Base-by-base conservation (phyloP, 129 eudicot genomes). In the Centrapalus pauciflorus region DNA sequence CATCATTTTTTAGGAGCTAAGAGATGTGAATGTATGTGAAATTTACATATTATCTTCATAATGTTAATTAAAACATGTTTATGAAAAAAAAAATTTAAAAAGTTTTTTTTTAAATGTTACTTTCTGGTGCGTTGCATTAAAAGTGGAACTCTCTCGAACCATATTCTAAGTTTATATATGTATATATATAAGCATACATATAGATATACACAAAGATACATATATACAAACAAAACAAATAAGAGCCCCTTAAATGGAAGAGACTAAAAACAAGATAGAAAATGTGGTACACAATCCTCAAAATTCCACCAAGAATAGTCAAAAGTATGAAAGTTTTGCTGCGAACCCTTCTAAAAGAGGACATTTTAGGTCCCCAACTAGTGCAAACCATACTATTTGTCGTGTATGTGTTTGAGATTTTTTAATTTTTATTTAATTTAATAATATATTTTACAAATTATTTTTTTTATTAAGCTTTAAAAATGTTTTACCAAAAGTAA, bases 251-350 rank as follows among this genome's bases (percentile, higher is more conserved):
- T 33, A 57, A 24, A 45, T 49, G 33, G 52, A 17, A 66, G n/a
- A 46, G 26, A 12, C 52, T 75, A 34, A 56, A n/a, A 75, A 46
- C 46, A 74, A 59, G 69, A 75, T 67, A 45, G 34, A 45, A 50
- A 66, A 49, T n/a, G 33, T 46, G 79, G 74, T 57, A 75, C 68
- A 25, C 17, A 50, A 66, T 56, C 55, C 69, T 66, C 55, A 58
- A 75, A 45, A 66, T 58, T 51, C 45, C 32, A 66, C 48, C 48
- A 57, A 58, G 79, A 66, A 58, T 57, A 58, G 79, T 67, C 79
- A 75, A 67, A 66, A 66, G 19, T 26, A 59, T 67, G 73, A 74
- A 60, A 65, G 19, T 66, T 29, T 65, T 66, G 73, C 60, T 41
- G 67, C 19, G 73, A 74, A 65, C 54, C 67, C 61, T 66, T 74